These are phyloP conservation scores for Casaregolazyma suthepensis DNA, from an alignment of 1,139 yeast genomes.

Conservation along the genomic window DNA sequence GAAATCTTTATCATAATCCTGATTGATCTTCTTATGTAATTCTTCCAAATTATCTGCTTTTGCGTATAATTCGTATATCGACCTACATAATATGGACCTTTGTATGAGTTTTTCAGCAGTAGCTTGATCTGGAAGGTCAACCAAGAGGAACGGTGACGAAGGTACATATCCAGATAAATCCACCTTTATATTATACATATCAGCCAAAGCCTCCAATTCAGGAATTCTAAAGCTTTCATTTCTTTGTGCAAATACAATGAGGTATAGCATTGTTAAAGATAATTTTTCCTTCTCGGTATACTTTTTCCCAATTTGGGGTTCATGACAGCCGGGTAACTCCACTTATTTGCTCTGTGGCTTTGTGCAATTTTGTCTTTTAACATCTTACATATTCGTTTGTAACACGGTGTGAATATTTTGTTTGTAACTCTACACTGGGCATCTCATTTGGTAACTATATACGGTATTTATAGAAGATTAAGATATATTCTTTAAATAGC, in stretches of 20 bases:
- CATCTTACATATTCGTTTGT: neutral
- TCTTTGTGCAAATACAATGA: constrained; percentile 78
- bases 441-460: neutral
- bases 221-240: constrained; percentile 74
- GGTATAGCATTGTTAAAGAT: constrained; percentile 40
- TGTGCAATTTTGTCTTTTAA: neutral
- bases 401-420: neutral
- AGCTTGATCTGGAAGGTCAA: constrained; percentile 57
- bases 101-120: constrained; percentile 58
- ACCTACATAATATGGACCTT: constrained; percentile 65
- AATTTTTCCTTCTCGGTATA: neutral
- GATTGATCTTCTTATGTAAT: constrained; percentile 51
- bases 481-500: neutral
- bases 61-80: constrained; percentile 85
- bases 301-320: no score
- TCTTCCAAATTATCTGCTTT: constrained; percentile 50
- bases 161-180: constrained; percentile 58
- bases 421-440: neutral
- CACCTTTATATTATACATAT: constrained; percentile 46
- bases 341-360: neutral
- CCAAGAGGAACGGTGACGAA: constrained; percentile 60
- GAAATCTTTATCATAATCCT: constrained; percentile 25
- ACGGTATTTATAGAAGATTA: constrained; percentile 3
- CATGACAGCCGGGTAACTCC: neutral
- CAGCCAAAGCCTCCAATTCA: constrained; percentile 81